A percentile compares a stretch with the other conserved stretches of the same genome.
Evolutionary conservation across 164 flowering plant genomes (phyloP).

Genomic region (Platanus orientalis): DNA sequence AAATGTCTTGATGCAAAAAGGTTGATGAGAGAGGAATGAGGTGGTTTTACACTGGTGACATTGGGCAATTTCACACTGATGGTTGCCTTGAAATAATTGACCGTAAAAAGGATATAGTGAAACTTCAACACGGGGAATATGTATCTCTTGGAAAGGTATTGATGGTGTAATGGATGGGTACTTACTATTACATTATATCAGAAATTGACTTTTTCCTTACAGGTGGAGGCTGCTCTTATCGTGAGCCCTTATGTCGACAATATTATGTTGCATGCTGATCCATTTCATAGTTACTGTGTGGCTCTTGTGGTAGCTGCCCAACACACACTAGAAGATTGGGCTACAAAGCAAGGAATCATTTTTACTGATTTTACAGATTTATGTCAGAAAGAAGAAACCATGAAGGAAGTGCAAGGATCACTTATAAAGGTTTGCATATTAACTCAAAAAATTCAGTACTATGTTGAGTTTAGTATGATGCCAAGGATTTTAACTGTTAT

Average conservation of each 20-base stretch:
- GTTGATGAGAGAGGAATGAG: conserved; percentile 91
- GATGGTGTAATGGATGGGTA: not conserved
- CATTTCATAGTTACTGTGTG: conserved; percentile 88
- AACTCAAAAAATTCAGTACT: not conserved
- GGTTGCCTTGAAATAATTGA: conserved; percentile 98
- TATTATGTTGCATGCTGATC: conserved; percentile 90
- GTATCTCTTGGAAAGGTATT: conserved; percentile 93
- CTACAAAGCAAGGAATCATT: conserved; percentile 45
- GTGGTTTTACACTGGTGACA: conserved; percentile 97
- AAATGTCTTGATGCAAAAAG: conserved; percentile 29
- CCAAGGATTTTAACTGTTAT: not conserved
- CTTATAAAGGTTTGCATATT: conserved; percentile 57
- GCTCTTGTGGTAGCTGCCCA: conserved; percentile 84
- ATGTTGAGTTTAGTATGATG: not conserved
- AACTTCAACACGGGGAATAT: conserved; percentile 99
- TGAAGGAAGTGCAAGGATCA: conserved; percentile 75
- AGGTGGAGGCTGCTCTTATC: conserved; percentile 85
- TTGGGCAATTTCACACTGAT: conserved; percentile 85
- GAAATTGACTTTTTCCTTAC: conserved; percentile 18
- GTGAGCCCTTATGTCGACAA: conserved; percentile 83
- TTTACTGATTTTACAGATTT: conserved; percentile 55
- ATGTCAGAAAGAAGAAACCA: conserved; percentile 60
- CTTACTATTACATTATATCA: not conserved
- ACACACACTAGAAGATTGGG: conserved; percentile 70
- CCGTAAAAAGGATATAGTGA: conserved; percentile 95